Percentiles rank a stretch among this genome's conserved stretches.
Conservation (phyloP, 371 early-diverging fungal species). For the Zychaea mexicana region DNA sequence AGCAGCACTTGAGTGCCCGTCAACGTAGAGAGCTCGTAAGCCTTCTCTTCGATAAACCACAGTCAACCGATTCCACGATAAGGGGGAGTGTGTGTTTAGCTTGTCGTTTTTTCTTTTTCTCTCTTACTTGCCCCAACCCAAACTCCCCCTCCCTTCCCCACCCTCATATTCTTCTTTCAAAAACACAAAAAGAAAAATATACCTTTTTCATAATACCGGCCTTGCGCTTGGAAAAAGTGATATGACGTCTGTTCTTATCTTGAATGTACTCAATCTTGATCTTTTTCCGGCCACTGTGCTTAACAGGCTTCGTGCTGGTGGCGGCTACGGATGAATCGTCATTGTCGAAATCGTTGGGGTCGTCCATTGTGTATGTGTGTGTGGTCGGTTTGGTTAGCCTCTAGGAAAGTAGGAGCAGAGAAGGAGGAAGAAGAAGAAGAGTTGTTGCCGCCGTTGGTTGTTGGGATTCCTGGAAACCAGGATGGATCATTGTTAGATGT, state of each 20-base stretch:
- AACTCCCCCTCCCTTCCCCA: not conserved
- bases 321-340: conserved; percentile 60
- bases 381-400: no score
- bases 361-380: not conserved
- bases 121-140: not conserved
- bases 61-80: no score
- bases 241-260: conserved; percentile 93
- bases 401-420: no score
- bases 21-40: conserved; percentile 94
- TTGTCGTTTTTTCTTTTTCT: no score
- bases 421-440: no score
- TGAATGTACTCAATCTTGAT: conserved; percentile 97
- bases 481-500: no score
- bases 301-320: conserved; percentile 49
- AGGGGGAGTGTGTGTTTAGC: no score
- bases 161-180: not conserved
- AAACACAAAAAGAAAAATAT: not conserved
- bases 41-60: conserved; percentile 56
- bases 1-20: conserved; percentile 98
- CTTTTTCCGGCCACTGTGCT: conserved; percentile 85
- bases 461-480: no score
- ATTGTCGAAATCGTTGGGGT: not conserved
- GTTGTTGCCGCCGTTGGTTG: not conserved
- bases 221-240: conserved; percentile 98
- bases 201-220: conserved; percentile 99